Evolutionary conservation across 371 early-diverging fungal genomes (phyloP), one percentile per base, ranked within the genome.

Genomic region (Pancytospora philotis): DNA sequence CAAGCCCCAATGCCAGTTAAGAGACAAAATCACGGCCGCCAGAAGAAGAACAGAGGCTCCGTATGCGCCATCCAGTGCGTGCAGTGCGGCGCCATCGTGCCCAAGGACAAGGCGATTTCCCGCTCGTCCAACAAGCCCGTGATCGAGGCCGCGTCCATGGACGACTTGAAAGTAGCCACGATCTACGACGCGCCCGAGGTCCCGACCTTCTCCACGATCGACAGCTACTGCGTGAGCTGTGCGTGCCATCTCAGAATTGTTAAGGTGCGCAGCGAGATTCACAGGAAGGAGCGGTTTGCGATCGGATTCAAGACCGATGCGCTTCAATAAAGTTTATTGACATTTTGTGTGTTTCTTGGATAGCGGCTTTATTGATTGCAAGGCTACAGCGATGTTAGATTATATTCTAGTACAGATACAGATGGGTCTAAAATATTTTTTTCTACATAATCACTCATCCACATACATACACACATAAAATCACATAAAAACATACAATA

Each of bases 71-170:
- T 93, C 78, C 90, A 95, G 79, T 96, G 97, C 86, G 88, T 89
- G 80, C 93, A 96, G 90, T 96, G 97, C 85, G 87, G 86, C 71
- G 88, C 92, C 83, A 88, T 90, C 79, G 89, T 89, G 72, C 92
- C 97, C 75, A 96, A 96, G 87, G 97, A 95, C 85, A 95, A 96
- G 88, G 91, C 94, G 80, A 90, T 96, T 84, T 93, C 93, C 88
- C 87, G 95, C 76, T 91, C 92, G 86, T 85, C 87, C 79, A 87
- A 94, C 83, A 86, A 91, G 79, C 91, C 90, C 85, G 90, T 96
- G 88, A 89, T 96, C 69, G 97, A 96, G 84, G 84, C 86, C 77
- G 95, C 95, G 68, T 93, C 94, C 73, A 84, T 89, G 81, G 87
- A 93, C 82, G 97, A 96, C 84, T 85, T 96, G 78, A 84, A 86